Evolutionary conservation across 371 early-diverging fungal species (phyloP).

Genomic region (Parasitella parasitica): DNA sequence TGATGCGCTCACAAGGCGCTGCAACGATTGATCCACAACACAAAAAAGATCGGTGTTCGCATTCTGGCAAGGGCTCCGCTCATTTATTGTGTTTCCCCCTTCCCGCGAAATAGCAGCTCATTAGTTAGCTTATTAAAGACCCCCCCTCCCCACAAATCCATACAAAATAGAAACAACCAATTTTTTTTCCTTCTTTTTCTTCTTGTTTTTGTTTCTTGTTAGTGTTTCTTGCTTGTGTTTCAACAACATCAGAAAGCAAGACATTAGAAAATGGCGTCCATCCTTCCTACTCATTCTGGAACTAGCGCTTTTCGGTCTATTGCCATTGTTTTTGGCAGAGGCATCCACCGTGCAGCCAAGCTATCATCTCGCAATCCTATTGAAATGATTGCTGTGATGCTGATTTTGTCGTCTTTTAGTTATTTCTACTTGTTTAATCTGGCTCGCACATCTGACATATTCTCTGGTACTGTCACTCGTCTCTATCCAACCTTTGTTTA

Average conservation of each 20-base stretch:
- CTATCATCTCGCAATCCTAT: conserved; percentile 67
- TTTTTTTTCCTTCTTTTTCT: neutral
- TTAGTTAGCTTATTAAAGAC: neutral
- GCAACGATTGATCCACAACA: neutral
- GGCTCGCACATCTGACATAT: conserved; percentile 69
- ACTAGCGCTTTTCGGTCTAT: conserved; percentile 31
- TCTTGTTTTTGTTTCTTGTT: neutral
- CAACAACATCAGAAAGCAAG: neutral
- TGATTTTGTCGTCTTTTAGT: conserved; percentile 72
- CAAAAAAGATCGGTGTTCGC: neutral
- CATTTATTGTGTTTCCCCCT: neutral
- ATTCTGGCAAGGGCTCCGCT: conserved; percentile 3
- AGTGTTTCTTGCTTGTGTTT: neutral
- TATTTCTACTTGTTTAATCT: conserved; percentile 80
- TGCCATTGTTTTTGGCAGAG: conserved; percentile 28
- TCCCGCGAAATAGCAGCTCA: neutral
- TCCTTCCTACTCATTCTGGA: conserved; percentile 22
- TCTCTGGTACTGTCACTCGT: conserved; percentile 52
- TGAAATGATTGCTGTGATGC: conserved; percentile 76
- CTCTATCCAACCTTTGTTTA: conserved; percentile 56
- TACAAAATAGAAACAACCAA: neutral
- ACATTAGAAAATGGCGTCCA: conserved; percentile 7
- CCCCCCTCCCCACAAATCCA: neutral
- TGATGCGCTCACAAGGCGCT: neutral
- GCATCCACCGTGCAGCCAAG: conserved; percentile 30